phyloP scores from a whole-genome alignment of 495 filamentous ascomycete species.

The Trichoderma asperelloides region DNA sequence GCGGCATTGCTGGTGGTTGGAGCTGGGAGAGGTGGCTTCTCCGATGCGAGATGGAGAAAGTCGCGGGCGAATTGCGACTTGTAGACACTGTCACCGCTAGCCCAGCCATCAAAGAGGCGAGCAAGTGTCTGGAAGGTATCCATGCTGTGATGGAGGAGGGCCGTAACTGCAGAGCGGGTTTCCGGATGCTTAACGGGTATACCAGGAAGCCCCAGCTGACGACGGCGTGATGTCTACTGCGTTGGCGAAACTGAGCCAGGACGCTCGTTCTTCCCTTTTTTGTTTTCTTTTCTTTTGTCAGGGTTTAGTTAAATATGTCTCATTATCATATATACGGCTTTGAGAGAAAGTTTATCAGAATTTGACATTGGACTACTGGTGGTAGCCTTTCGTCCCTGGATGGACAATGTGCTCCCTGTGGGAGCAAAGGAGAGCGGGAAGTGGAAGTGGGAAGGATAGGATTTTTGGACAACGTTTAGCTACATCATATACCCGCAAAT shows the following conservation, averaged over 20 bases:
- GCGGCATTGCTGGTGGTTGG: slow-evolving; percentile 79
- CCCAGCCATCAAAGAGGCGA: slow-evolving; percentile 37
- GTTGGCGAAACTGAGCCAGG: neutral
- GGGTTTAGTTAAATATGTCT: too few species aligned
- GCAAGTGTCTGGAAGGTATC: slow-evolving; percentile 61
- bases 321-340: neutral
- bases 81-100: slow-evolving; percentile 36
- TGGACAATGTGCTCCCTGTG: neutral
- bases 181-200: slow-evolving; percentile 79
- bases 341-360: neutral
- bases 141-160: slow-evolving; percentile 79
- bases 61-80: slow-evolving; percentile 51
- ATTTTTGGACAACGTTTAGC: neutral
- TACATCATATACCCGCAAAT: neutral
- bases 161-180: slow-evolving; percentile 66
- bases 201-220: slow-evolving; percentile 64
- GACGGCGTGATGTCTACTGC: neutral
- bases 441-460: neutral
- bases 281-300: neutral
- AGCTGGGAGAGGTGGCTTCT: slow-evolving; percentile 95
- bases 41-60: slow-evolving; percentile 76
- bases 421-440: neutral
- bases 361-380: neutral
- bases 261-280: neutral
- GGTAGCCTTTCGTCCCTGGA: neutral